phyloP scores from a whole-genome alignment of 2,329 filamentous ascomycete species.

The Anthostomella pinea region DNA sequence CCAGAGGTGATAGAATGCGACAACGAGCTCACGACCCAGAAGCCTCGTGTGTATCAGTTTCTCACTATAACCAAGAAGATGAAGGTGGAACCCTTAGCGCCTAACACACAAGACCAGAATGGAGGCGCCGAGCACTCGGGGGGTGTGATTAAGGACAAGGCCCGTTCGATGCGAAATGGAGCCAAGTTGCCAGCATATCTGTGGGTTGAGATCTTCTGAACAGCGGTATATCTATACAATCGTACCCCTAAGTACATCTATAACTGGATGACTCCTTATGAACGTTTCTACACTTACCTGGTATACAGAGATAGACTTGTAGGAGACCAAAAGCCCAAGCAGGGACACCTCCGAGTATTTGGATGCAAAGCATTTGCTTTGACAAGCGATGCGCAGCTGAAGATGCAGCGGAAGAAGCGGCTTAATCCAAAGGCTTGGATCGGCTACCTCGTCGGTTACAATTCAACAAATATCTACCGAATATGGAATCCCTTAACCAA shows the following conservation, averaged over 20 bases:
- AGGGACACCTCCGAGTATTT: background rate
- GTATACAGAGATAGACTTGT: background rate
- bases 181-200: background rate
- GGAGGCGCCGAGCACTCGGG: background rate
- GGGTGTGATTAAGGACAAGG: background rate
- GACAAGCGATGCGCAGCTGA: background rate
- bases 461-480: slow-evolving; percentile 1
- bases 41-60: too few species aligned
- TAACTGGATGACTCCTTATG: background rate
- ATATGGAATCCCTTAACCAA: background rate
- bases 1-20: too few species aligned
- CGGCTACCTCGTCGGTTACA: background rate
- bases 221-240: slow-evolving; percentile 1
- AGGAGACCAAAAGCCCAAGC: background rate
- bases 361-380: slow-evolving; percentile 1
- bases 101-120: too few species aligned
- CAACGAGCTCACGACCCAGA: too few species aligned
- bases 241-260: background rate
- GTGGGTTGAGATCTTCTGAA: background rate
- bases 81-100: too few species aligned
- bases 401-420: background rate
- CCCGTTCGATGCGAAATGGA: background rate
- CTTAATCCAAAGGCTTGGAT: slow-evolving; percentile 1
- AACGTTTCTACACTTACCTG: background rate
- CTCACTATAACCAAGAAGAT: too few species aligned